Evolutionary conservation across 2,329 filamentous ascomycete genomes (phyloP), one percentile per base, ranked within the genome.

Genomic region (Trichoderma lentiforme): DNA sequence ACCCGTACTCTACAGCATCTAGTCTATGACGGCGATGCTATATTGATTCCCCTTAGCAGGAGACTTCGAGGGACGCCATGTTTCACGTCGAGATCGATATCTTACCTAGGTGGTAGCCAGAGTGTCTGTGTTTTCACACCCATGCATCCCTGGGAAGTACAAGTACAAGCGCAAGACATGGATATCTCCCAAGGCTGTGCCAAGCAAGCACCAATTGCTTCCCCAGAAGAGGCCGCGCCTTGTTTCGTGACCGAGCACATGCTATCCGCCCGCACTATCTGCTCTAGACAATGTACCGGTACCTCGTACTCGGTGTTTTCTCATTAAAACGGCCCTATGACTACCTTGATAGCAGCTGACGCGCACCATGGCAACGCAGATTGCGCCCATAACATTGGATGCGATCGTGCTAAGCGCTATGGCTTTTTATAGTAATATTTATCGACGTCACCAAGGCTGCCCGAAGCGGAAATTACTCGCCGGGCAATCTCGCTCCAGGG

Each of bases 281-380:
- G 47, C 47, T 53, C 11, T 21, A 24, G 47, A 53, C 47, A 24
- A 43, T 24, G 47, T 53, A 53, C 47, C 47, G 4, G 30, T 61
- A 61, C 57, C 57, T 36, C 57, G 57, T 36, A 61, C 57, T 32
- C 26, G 12, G 8, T 47, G 26, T 64, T 64, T 43, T 12, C 61
- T 63, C 24, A 51, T 47, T 7, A 51, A n/a, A 34, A 53, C 53
- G 26, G 36, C 32, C 63, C 56, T 32, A 66, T 36, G 62, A 56
- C 30, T 56, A 15, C 28, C 57, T 60, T 32, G 18, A 69, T 15
- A 32, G 32, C 53, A 43, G 65, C 66, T 70, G 66, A 70, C 66
- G 66, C 47, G 66, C 66, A 36, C 66, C 66, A 62, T 62, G 57
- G 66, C 66, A 70, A 70, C 66, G 66, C 66, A 43, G 66, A 58